Percentiles rank a stretch among this genome's conserved stretches.
Evolutionary conservation across 225 moss, liverwort and hornwort species (phyloP).

Genomic region (Bryoerythrophyllum caledonicum): DNA sequence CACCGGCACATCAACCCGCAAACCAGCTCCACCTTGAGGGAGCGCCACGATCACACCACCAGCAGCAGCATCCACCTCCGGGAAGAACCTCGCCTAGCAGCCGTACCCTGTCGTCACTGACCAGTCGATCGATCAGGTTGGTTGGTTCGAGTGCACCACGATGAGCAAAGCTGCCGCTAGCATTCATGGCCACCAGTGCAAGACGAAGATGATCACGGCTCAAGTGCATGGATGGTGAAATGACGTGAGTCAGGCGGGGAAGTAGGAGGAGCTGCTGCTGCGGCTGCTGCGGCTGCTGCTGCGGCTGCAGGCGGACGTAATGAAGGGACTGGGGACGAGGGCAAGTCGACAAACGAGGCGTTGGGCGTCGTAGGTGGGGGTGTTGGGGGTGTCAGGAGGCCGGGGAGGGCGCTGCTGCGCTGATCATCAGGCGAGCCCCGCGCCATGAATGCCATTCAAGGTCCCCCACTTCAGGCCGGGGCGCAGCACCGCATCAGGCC

Average conservation of each 20-base stretch:
- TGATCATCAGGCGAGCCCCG: conserved; percentile 11
- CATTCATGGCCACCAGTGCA: not conserved
- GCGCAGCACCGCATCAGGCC: conserved; percentile 4
- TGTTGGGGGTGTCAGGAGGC: not conserved
- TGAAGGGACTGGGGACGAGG: not conserved
- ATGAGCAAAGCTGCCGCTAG: not conserved
- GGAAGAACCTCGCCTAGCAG: too few relatives aligned
- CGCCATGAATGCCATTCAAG: conserved; percentile 38
- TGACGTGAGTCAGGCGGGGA: too few relatives aligned
- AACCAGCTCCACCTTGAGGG: not conserved
- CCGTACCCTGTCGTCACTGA: too few relatives aligned
- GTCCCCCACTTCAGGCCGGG: not conserved
- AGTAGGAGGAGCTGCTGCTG: not conserved
- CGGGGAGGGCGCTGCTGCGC: not conserved
- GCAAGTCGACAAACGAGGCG: not conserved
- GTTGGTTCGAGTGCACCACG: not conserved
- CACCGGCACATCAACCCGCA: not conserved
- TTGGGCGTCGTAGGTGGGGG: not conserved
- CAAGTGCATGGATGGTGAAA: not conserved
- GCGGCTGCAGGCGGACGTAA: not conserved
- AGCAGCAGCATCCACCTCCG: too few relatives aligned
- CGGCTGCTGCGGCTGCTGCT: not conserved
- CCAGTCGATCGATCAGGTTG: too few relatives aligned
- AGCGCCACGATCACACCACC: too few relatives aligned
- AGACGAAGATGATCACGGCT: not conserved